Evolutionary conservation across 345 rosid genomes (phyloP).

Genomic region (Erucastrum elatum): DNA sequence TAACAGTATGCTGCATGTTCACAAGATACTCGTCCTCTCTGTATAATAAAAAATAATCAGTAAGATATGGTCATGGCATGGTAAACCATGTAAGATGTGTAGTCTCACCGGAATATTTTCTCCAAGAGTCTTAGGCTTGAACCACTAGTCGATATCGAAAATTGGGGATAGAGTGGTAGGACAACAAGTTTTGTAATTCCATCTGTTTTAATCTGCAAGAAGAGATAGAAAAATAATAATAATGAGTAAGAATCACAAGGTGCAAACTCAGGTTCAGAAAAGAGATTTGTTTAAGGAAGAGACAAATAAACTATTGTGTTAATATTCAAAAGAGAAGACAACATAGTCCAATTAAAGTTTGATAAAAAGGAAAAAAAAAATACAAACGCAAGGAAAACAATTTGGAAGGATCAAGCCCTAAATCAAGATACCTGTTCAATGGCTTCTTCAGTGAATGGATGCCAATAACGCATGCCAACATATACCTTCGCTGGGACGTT

Average conservation of each 20-base stretch:
- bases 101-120: conserved; percentile 77
- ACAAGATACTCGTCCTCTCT: conserved; percentile 99
- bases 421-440: conserved; percentile 72
- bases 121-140: conserved; percentile 97
- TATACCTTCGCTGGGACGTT: conserved; percentile 87
- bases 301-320: not conserved
- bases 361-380: not conserved
- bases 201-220: conserved; percentile 78
- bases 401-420: not conserved
- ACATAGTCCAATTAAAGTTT: not conserved
- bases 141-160: conserved; percentile 98
- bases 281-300: not conserved
- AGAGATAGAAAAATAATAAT: not conserved
- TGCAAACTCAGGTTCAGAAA: not conserved
- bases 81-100: conserved; percentile 15
- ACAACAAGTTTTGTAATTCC: conserved; percentile 91
- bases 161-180: conserved; percentile 98
- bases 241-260: conserved; percentile 16
- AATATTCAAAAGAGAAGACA: not conserved
- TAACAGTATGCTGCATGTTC: conserved; percentile 97
- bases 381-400: not conserved
- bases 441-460: conserved; percentile 98
- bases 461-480: conserved; percentile 99
- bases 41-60: conserved; percentile 21
- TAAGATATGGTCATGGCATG: conserved; percentile 18